Base-by-base conservation (phyloP, 78 protist species). In the Mantamonas sphyraenae region DNA sequence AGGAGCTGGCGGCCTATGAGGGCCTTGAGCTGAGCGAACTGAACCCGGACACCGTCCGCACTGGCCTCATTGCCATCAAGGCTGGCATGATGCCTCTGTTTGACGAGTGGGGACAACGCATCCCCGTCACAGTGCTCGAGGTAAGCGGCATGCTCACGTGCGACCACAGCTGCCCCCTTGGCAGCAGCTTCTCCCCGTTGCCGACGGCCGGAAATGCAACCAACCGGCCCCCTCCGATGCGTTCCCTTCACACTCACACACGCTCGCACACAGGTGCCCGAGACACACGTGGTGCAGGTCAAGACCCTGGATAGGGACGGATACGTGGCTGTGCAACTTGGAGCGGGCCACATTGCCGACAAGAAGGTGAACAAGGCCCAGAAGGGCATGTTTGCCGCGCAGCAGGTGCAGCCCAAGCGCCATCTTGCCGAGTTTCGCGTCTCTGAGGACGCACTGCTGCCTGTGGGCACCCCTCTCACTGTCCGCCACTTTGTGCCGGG, bases 401-500 rank as follows among this genome's bases (percentile, higher is more conserved):
- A 0, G 5, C 47, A 68, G 35, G 33, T 75, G 20, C 31, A 51
- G 8, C 73, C 4, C 37, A 76, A 58, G 55, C 76, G 67, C 19
- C 30, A 35, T 39, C 0, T 71, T n/a, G 43, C 37, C 24, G 81
- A 76, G 64, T 76, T 76, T 33, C 35, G 28, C 3, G 65, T 71
- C 28, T 14, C 68, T 4, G 34, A 24, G 55, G 81, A 76, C 20
- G 72, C 71, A 17, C 16, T 68, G 40, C 61, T 76, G 62, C 81
- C 81, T 1, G 76, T 76, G 2, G 60, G 60, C 24, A 8, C 8
- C 30, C 30, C 7, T 5, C 4, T 76, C 42, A 0, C 2, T 24
- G 81, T 37, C 53, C 31, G 47, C 3, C 81, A 76, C 43, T 76
- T 70, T 20, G 61, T 43, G 33, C 78, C 75, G 4, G 81, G 81